These are phyloP conservation scores for Apiospora arundinis DNA, from an alignment of 2,329 filamentous ascomycete genomes.

Conservation along the genomic window DNA sequence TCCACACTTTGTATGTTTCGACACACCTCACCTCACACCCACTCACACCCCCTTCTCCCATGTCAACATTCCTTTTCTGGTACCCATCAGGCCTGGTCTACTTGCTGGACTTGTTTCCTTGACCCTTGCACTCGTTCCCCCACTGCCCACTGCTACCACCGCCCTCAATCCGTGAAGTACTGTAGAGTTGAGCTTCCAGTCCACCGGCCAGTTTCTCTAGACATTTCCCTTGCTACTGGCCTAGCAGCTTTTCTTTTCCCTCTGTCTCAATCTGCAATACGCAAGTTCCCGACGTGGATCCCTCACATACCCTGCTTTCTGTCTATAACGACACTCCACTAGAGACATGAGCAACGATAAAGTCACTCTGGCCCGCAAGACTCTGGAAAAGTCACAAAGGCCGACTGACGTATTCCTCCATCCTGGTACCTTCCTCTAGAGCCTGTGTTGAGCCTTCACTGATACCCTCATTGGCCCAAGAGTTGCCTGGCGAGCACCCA, in stretches of 20 bases:
- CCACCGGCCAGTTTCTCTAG: conserved; percentile 35
- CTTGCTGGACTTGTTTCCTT: conserved; percentile 34
- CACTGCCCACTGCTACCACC: conserved; percentile 35
- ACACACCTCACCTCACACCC: conserved; percentile 32
- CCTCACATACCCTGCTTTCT: conserved; percentile 37
- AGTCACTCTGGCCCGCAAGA: conserved; percentile 43
- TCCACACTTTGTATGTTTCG: conserved; percentile 40
- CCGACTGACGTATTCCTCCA: conserved; percentile 47
- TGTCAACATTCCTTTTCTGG: conserved; percentile 33
- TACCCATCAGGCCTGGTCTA: conserved; percentile 34
- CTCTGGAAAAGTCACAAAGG: conserved; percentile 44
- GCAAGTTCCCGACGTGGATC: conserved; percentile 47
- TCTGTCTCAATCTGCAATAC: conserved; percentile 31
- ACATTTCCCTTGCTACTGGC: conserved; percentile 31
- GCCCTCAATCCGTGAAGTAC: conserved; percentile 28
- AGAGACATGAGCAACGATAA: conserved; percentile 48
- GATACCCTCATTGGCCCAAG: conserved; percentile 49
- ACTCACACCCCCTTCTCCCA: conserved; percentile 36
- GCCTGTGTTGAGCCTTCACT: conserved; percentile 30
- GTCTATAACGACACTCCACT: conserved; percentile 41
- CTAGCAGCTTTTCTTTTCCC: conserved; percentile 37
- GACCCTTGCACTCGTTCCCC: conserved; percentile 36
- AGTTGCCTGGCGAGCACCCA: conserved; percentile 43
- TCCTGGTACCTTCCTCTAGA: conserved; percentile 36
- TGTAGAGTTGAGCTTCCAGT: conserved; percentile 27